Percentiles rank a stretch among this genome's conserved stretches.
Evolutionary conservation across 768 basidiomycete species (phyloP).

Genomic region (Tricholoma hemisulphureum): DNA sequence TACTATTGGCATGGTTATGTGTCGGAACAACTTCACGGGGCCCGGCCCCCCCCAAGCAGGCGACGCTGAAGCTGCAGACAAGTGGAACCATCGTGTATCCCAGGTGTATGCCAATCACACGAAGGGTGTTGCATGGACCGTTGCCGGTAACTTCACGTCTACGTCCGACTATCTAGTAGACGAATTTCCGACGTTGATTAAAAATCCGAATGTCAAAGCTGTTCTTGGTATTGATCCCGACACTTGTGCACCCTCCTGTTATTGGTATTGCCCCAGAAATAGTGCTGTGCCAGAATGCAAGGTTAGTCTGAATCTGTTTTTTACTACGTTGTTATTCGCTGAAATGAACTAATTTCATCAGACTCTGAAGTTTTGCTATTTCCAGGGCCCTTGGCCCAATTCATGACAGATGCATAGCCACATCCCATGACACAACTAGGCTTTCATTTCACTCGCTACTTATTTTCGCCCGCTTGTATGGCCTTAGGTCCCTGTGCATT

Average conservation of each 20-base stretch:
- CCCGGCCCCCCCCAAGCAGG: not conserved
- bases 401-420: no score
- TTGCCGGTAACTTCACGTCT: constrained; percentile 1
- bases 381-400: not conserved
- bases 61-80: not conserved
- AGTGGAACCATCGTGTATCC: not conserved
- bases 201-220: not conserved
- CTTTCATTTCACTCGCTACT: no score
- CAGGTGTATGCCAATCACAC: not conserved
- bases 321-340: not conserved
- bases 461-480: no score
- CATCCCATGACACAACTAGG: no score
- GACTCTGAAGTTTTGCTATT: not conserved
- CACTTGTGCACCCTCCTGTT: not conserved
- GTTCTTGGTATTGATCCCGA: not conserved
- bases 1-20: constrained; percentile 2
- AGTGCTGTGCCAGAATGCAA: not conserved
- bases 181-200: not conserved
- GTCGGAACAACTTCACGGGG: not conserved
- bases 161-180: not conserved
- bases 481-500: no score
- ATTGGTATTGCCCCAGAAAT: not conserved
- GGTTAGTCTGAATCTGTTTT: not conserved
- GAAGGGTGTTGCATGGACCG: not conserved
- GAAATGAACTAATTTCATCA: not conserved